A percentile compares a stretch with the other conserved stretches of the same genome.
Evolutionary conservation across 1,284 basidiomycete genomes (phyloP).

Genomic region (Trichosporon sp.): DNA sequence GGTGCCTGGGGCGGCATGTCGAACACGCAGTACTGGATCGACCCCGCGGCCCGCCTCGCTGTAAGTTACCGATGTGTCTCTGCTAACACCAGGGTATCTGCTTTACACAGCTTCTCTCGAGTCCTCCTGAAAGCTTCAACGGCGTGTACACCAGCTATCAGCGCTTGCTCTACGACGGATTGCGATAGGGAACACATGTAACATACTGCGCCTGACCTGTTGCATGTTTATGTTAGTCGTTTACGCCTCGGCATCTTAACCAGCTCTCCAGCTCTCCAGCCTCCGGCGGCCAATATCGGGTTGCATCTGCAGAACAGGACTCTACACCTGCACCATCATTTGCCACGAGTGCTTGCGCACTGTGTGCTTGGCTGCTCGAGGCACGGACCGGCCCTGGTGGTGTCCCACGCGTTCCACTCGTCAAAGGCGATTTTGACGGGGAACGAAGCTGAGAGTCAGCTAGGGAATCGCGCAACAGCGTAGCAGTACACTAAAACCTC

Average conservation of each 20-base stretch:
- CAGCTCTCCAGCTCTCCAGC: too few relatives aligned
- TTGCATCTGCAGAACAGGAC: conserved; percentile 15
- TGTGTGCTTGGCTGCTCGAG: conserved; percentile 52
- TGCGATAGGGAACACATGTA: too few relatives aligned
- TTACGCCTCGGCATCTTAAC: too few relatives aligned
- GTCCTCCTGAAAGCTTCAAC: conserved; percentile 22
- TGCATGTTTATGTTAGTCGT: too few relatives aligned
- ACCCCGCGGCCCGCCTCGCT: conserved; percentile 22
- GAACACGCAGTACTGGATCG: conserved; percentile 27
- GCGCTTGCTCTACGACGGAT: conserved; percentile 31
- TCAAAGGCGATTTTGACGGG: conserved; percentile 57
- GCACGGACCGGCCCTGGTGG: conserved; percentile 52
- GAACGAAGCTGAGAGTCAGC: too few relatives aligned
- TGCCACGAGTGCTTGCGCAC: conserved; percentile 43
- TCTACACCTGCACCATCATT: conserved; percentile 22
- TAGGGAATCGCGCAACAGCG: too few relatives aligned
- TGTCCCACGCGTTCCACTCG: conserved; percentile 41
- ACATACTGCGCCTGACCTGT: too few relatives aligned
- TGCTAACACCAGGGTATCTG: conserved; percentile 21
- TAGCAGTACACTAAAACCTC: too few relatives aligned
- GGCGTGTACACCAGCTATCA: conserved; percentile 32
- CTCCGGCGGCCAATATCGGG: too few relatives aligned
- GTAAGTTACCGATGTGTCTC: conserved; percentile 11
- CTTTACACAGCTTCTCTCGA: conserved; percentile 27
- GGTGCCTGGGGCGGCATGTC: conserved; percentile 28